Evolutionary conservation across 139 green algal species (phyloP).

Genomic region (Picochlorum sp.): DNA sequence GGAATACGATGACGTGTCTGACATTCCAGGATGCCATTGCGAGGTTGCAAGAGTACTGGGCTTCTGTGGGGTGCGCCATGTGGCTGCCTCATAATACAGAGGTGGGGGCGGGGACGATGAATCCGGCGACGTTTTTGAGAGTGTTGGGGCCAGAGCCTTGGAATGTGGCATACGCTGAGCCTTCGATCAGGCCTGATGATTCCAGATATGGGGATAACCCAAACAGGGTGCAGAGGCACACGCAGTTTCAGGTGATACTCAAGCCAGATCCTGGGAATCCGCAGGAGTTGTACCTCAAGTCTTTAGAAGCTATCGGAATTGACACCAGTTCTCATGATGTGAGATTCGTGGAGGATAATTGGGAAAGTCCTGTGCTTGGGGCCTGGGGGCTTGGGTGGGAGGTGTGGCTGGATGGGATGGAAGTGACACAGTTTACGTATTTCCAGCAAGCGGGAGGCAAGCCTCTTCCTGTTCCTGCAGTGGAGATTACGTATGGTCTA

Average conservation of each 20-base stretch:
- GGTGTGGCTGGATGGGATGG: constrained; percentile 97
- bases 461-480: constrained; percentile 61
- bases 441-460: constrained; percentile 87
- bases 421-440: constrained; percentile 99
- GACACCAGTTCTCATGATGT: constrained; percentile 76
- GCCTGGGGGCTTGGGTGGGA: constrained; percentile 98
- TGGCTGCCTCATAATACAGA: constrained; percentile 96
- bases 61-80: constrained; percentile 68
- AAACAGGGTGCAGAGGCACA: constrained; percentile 96
- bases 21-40: constrained; percentile 92
- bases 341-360: constrained; percentile 99
- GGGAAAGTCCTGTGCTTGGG: constrained; percentile 92
- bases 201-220: constrained; percentile 95
- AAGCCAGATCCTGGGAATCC: constrained; percentile 96
- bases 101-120: constrained; percentile 98
- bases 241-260: constrained; percentile 98
- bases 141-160: constrained; percentile 89
- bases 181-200: constrained; percentile 92
- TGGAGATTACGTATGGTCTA: constrained; percentile 99
- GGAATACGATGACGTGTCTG: neutral
- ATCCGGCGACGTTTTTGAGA: constrained; percentile 95
- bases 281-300: constrained; percentile 94
- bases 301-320: constrained; percentile 82
- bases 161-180: constrained; percentile 90
- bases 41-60: constrained; percentile 86